phyloP scores from a whole-genome alignment of 257 asterid genomes.

The Ilex asprella region DNA sequence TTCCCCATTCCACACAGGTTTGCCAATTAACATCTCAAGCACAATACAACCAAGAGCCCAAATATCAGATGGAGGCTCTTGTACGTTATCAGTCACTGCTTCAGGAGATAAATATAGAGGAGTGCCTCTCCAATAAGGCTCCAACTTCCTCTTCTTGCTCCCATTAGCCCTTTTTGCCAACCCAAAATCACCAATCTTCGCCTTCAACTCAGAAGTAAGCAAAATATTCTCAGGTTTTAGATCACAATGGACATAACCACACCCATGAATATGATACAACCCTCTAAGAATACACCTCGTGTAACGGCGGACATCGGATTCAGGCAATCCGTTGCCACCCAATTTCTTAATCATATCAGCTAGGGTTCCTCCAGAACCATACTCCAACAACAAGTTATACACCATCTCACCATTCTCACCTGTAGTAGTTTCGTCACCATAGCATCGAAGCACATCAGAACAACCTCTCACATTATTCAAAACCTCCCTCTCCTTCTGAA shows the following conservation, averaged over 20 bases:
- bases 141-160: slow-evolving; percentile 66
- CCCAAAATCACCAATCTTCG: slow-evolving; percentile 85
- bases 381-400: slow-evolving; percentile 73
- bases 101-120: slow-evolving; percentile 78
- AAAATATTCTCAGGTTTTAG: slow-evolving; percentile 74
- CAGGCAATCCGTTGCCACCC: slow-evolving; percentile 48
- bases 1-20: slow-evolving; percentile 45
- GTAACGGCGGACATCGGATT: slow-evolving; percentile 51
- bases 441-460: slow-evolving; percentile 52
- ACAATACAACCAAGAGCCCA: slow-evolving; percentile 93
- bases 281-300: slow-evolving; percentile 62
- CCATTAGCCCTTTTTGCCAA: slow-evolving; percentile 58
- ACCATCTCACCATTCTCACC: slow-evolving; percentile 68
- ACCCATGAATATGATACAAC: slow-evolving; percentile 41
- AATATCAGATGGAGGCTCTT: slow-evolving; percentile 62
- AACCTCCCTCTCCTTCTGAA: slow-evolving; percentile 89
- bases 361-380: slow-evolving; percentile 82
- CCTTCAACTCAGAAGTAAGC: slow-evolving; percentile 42
- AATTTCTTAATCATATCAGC: slow-evolving; percentile 49
- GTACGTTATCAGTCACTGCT: slow-evolving; percentile 56
- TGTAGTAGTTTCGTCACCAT: slow-evolving; percentile 78
- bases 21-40: slow-evolving; percentile 81
- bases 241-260: slow-evolving; percentile 90
- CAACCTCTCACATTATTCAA: slow-evolving; percentile 56
- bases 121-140: slow-evolving; percentile 78